Evolutionary conservation across 805 yeast genomes (phyloP), one percentile per base, ranked within the genome.

Genomic region (Yarrowia sp.): DNA sequence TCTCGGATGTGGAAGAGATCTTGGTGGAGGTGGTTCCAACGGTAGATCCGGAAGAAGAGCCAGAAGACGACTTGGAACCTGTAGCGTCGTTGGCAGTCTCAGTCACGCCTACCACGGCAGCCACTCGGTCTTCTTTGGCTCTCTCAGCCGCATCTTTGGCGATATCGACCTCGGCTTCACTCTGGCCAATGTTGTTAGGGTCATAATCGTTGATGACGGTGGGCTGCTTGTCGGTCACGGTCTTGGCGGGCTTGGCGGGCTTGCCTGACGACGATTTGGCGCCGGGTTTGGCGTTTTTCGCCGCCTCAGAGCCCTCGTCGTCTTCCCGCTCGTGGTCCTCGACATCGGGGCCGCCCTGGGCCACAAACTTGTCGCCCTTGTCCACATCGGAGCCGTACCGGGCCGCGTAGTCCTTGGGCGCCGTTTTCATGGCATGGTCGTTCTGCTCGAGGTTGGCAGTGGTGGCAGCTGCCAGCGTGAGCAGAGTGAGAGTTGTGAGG

Each of bases 181-280:
- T 47, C 46, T 61, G 66, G 17, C 55, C 66, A 61, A 61, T 47
- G 33, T 77, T 73, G 55, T 70, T 73, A 13, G 79, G 79, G 68
- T 77, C 78, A 66, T 77, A 78, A 68, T 78, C 80, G 69, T 76
- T 76, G 38, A 76, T 71, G 34, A 76, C 77, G n/a, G 72, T 74
- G 6, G 78, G 75, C 44, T 71, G 71, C 44, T 74, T 72, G 60
- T 72, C 71, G 39, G 72, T 58, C 13, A 58, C 64, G n/a, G 39
- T 43, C 14, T 58, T 58, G 33, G 34, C 64, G 24, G 63, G 47
- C 38, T 55, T 55, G 4, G 47, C 63, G 47, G 63, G 36, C 40
- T 58, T 64, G 5, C 19, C 53, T 17, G 9, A 53, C 38, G 43
- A 6, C 34, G 12, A 13, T 46, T 46, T 46, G n/a, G 44, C 47